Evolutionary conservation across 352 stramenopile species (phyloP), one percentile per base, ranked within the genome.

Genomic region (Globisporangium paddicum): DNA sequence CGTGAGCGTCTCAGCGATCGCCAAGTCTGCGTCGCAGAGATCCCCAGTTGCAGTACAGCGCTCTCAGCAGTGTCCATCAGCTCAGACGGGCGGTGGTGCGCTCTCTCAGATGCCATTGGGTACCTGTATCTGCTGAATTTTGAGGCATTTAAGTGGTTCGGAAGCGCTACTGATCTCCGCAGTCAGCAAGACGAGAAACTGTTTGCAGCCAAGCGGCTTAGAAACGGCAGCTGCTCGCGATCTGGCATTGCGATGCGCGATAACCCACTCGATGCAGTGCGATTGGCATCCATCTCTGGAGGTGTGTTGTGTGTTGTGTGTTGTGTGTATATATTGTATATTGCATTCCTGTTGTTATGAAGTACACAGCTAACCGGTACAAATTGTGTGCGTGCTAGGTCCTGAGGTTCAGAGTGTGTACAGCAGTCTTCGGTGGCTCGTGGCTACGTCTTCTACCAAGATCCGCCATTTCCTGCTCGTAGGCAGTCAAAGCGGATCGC

Each of bases 1-100:
- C 58, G 49, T 59, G 79, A 89, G 37, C 71, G 77, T 3, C 78
- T 87, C 56, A 85, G 75, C 41, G 70, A 82, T 44, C 67, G 79
- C 5, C 66, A 71, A 25, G 50, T 86, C 2, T 73, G 69, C 30
- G 32, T 81, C n/a, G 67, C 69, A 18, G 50, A 61, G 9, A 23
- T 82, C 9, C 67, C 72, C 5, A 58, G 62, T 7, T 42, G 46
- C 21, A 23, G 57, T 9, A 28, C 40, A 3, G 13, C 25, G 7
- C 46, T 86, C 0, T 26, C 64, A 0, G 49, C 57, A 19, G 60
- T 64, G 19, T 60, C 67, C 0, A 44, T 68, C n/a, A 74, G 60
- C n/a, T 18, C 55, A 3, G 66, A 75, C 37, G 75, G 73, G 2
- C 67, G 41, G 9, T 85, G 71, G 63, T 11, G 72, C 23, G 60